Base-by-base conservation (phyloP, 768 basidiomycete species). In the Naganishia antarctica region DNA sequence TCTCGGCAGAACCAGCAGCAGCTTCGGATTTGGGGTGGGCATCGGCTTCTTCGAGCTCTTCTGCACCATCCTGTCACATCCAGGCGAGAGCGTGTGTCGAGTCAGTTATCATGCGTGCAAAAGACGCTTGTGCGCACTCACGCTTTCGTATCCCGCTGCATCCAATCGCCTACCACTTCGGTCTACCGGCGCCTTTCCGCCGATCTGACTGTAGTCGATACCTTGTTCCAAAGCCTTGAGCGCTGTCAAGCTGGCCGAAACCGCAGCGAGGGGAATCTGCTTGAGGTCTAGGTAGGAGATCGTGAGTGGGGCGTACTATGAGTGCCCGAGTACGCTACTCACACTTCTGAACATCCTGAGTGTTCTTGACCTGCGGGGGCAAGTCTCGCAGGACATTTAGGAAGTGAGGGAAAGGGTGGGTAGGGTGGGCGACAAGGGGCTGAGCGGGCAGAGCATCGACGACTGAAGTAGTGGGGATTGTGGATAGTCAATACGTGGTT, bases 381-480 rank as follows among this genome's bases (percentile, higher is more conserved):
- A 77, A 43, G 15, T 60, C 68, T n/a, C 64, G 64, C 23, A 69
- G 43, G 26, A 70, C 74, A 29, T 70, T 70, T 7, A 72, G 61
- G 53, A 79, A 73, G 40, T 73, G 72, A 12, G 78, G 78, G 69
- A 74, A 79, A 34, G 75, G 77, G 60, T 73, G 72, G 29, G 59
- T 64, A 7, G 78, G 78, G 64, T 79, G 76, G 13, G 76, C 65
- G 6, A 70, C 48, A 47, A 78, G 49, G 11, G 74, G 66, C 25
- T 76, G 69, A 0, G 59, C 53, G 2, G 78, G 78, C 15, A 78
- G 62, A 13, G 58, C 66, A 23, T 73, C 63, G 47, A 71, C 50
- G 63, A 70, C 76, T 76, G 63, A 40, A 45, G n/a, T 25, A 11
- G 47, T 16, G 6, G 23, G 11, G 34, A 60, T 43, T 12, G 18